Base-by-base conservation (phyloP, 2,329 filamentous ascomycete genomes). In the Sporothrix schenckii region DNA sequence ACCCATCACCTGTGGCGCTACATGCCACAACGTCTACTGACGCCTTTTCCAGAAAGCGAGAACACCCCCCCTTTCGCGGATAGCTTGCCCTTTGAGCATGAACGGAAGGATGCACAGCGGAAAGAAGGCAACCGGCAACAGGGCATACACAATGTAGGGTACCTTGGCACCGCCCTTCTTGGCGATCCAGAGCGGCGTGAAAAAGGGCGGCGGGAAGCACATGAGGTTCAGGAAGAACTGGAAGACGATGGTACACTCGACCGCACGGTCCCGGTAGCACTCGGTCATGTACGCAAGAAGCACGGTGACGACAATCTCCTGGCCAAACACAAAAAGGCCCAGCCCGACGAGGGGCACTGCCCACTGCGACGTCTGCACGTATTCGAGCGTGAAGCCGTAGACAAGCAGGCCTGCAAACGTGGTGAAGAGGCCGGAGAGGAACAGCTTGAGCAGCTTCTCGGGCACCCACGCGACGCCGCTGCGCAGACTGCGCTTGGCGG, bases 171-270 rank as follows among this genome's bases (percentile, higher is more conserved):
- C 72, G 10, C 34, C 39, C n/a, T 34, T 4, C 11, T 68, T 49
- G 24, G n/a, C 68, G 24, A 74, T 72, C 73, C 72, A 73, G 54
- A 66, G 69, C 5, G 72, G 73, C 27, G 69, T 72, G 66, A 71
- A 74, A 49, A 73, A 74, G 11, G 73, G 73, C 11, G 72, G 72
- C 7, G 69, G 72, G 44, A 69, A 73, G 65, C 69, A 72, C 69
- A 73, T 69, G 14, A 73, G 21, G 61, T 74, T 74, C 21, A 72
- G 49, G 67, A 72, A 73, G 68, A 72, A 73, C 63, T 74, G 72
- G 61, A 73, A 74, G 30, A 74, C 73, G n/a, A 74, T 66, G 19
- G 70, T 61, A 54, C 71, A 68, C 68, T 74, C 73, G 41, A 68
- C 73, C 1, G 72, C 71, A 4, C 66, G 69, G 21, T 54, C 69